Conservation (phyloP, 177 flowering plant genomes). For the Vitis hybrid region DNA sequence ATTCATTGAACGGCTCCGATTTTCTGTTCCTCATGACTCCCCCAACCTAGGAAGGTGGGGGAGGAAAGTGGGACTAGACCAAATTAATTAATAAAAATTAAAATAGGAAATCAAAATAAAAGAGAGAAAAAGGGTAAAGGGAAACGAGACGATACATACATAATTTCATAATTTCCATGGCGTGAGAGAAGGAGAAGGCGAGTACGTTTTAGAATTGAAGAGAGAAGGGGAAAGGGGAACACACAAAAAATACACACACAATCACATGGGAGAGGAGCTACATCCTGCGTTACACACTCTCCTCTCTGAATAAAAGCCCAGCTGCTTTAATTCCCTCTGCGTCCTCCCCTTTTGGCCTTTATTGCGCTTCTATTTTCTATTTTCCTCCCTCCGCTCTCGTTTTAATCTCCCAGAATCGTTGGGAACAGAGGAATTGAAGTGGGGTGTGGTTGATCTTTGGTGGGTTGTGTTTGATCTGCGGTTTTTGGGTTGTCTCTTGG, state of each 20-base stretch:
- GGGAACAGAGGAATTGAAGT: conserved; percentile 4
- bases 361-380: background rate
- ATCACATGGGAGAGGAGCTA: conserved; percentile 17
- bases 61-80: background rate
- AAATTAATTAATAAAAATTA: background rate
- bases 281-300: conserved; percentile 24
- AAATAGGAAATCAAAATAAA: no score
- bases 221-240: conserved; percentile 2
- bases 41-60: conserved; percentile 7
- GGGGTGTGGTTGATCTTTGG: conserved; percentile 8
- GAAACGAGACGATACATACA: background rate
- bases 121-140: no score
- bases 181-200: conserved; percentile 7
- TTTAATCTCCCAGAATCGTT: background rate
- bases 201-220: conserved; percentile 10
- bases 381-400: background rate
- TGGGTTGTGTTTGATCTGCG: conserved; percentile 10
- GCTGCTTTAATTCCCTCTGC: background rate
- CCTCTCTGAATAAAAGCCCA: conserved; percentile 11
- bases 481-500: conserved; percentile 6
- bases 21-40: conserved; percentile 3
- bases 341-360: background rate
- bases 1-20: conserved; percentile 8
- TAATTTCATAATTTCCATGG: conserved; percentile 9
- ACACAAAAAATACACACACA: background rate